A percentile compares a stretch with the other conserved stretches of the same genome.
These are phyloP conservation scores for Ceratobasidium sp. DNA, from an alignment of 1,284 basidiomycete genomes.

Conservation along the genomic window DNA sequence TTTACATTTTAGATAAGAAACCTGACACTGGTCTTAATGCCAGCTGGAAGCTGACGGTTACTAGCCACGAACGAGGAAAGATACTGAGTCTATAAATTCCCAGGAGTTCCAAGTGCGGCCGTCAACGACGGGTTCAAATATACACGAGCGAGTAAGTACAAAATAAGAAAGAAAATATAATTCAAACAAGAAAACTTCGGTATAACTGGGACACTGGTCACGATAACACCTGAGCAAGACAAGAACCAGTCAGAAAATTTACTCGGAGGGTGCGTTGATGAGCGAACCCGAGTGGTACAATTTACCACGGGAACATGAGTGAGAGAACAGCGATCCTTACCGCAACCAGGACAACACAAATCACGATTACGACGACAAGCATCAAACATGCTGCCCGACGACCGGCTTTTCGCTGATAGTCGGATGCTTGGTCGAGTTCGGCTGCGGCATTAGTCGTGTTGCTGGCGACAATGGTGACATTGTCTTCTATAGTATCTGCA, in stretches of 20 bases:
- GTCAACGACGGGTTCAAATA: neutral
- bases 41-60: too few relatives aligned
- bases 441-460: conserved; percentile 88
- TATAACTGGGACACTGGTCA: neutral
- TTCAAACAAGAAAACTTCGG: conserved; percentile 1
- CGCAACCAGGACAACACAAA: conserved; percentile 90
- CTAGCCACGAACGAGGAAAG: too few relatives aligned
- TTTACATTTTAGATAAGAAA: neutral
- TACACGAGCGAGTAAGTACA: neutral
- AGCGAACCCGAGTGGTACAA: conserved; percentile 21
- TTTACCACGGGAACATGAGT: conserved; percentile 42
- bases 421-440: conserved; percentile 89
- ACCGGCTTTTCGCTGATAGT: conserved; percentile 95
- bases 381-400: conserved; percentile 89
- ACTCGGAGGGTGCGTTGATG: neutral
- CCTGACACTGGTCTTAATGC: neutral
- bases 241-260: neutral
- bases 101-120: neutral
- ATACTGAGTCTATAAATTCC: neutral
- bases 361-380: conserved; percentile 87
- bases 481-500: conserved; percentile 95
- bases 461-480: conserved; percentile 86
- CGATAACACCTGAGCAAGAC: conserved; percentile 3
- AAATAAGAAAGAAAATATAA: neutral
- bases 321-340: conserved; percentile 62